Percentiles rank a stretch among this genome's conserved stretches.
Evolutionary conservation across 2,329 filamentous ascomycete species (phyloP).

Genomic region (Hymenoscyphus repandus): DNA sequence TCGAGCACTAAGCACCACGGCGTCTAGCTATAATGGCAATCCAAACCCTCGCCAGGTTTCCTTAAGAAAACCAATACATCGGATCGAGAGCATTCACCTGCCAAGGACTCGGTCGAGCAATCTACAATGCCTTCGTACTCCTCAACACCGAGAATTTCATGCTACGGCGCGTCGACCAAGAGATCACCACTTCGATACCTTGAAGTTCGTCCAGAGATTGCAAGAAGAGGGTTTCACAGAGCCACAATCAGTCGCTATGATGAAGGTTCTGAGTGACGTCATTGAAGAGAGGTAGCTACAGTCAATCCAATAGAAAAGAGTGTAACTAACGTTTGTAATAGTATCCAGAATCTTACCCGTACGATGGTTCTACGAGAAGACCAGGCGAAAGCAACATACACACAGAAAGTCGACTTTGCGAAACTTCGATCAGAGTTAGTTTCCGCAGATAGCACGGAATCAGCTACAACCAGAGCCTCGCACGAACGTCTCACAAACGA

Average conservation of each 20-base stretch:
- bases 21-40: slow-evolving; percentile 7
- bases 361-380: slow-evolving; percentile 98
- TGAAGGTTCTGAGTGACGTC: slow-evolving; percentile 93
- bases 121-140: slow-evolving; percentile 12
- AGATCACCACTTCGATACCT: slow-evolving; percentile 96
- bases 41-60: background rate
- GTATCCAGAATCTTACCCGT: slow-evolving; percentile 92
- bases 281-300: slow-evolving; percentile 79
- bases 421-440: slow-evolving; percentile 93
- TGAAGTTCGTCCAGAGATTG: slow-evolving; percentile 91
- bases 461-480: slow-evolving; percentile 77
- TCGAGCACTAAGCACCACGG: slow-evolving; percentile 22
- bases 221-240: slow-evolving; percentile 92
- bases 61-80: background rate
- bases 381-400: slow-evolving; percentile 72
- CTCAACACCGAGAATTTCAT: slow-evolving; percentile 53
- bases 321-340: slow-evolving; percentile 30
- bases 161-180: slow-evolving; percentile 54
- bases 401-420: slow-evolving; percentile 94
- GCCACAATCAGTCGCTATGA: slow-evolving; percentile 94
- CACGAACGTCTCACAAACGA: slow-evolving; percentile 94
- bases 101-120: slow-evolving; percentile 13
- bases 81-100: slow-evolving; percentile 1
- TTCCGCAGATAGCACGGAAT: slow-evolving; percentile 86
- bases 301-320: background rate